phyloP scores from a whole-genome alignment of 2,329 filamentous ascomycete genomes.

The Teratosphaeria viscida region DNA sequence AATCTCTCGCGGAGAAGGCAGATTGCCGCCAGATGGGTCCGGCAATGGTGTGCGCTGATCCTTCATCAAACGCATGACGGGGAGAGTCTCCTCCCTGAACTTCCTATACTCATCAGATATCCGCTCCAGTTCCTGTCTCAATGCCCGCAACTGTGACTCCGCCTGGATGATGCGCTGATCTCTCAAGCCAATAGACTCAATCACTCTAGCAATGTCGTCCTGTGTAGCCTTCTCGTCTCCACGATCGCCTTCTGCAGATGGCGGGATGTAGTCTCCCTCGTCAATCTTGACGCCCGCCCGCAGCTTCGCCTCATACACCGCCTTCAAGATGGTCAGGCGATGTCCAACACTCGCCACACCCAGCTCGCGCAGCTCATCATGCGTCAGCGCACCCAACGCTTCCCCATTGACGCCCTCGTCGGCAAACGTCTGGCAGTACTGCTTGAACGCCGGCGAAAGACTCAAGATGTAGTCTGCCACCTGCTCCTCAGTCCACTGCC shows the following conservation, averaged over 20 bases:
- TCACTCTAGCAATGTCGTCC: constrained; percentile 84
- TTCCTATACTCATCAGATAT: constrained; percentile 72
- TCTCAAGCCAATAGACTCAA: constrained; percentile 77
- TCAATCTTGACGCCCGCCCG: constrained; percentile 87
- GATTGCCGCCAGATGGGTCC: constrained; percentile 28
- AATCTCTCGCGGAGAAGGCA: constrained; percentile 24
- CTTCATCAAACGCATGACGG: constrained; percentile 81
- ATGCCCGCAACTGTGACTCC: constrained; percentile 70
- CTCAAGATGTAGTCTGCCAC: constrained; percentile 73
- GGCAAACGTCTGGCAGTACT: constrained; percentile 33
- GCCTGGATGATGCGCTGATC: constrained; percentile 81
- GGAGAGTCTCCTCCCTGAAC: constrained; percentile 81
- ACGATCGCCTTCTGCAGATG: constrained; percentile 79
- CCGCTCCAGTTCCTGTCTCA: constrained; percentile 45
- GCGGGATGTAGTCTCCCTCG: constrained; percentile 82
- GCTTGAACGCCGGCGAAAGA: constrained; percentile 20
- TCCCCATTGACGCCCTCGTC: constrained; percentile 94
- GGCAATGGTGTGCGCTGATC: constrained; percentile 84
- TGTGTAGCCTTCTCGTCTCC: constrained; percentile 81
- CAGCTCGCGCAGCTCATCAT: constrained; percentile 92
- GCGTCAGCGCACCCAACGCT: constrained; percentile 74
- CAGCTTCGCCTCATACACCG: constrained; percentile 91
- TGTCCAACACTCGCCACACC: constrained; percentile 88
- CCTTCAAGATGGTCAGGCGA: constrained; percentile 87
- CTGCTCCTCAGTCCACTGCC: constrained; percentile 75